Evolutionary conservation across 345 rosid species (phyloP), one percentile per base, ranked within the genome.

Genomic region (Ceriops decandra): DNA sequence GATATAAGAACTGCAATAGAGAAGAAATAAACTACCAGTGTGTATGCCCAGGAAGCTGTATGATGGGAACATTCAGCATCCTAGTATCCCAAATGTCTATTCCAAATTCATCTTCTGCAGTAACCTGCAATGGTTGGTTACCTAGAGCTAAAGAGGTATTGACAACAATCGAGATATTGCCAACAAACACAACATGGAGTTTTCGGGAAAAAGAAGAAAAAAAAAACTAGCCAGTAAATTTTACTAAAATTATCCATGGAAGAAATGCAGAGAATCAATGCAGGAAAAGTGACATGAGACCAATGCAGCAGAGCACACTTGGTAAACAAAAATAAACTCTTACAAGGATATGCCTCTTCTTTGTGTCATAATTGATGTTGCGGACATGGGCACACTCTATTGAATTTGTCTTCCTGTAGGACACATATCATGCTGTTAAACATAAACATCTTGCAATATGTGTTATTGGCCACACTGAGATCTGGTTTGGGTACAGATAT

Each of bases 41-140:
- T 54, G 59, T 54, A 24, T 54, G 59, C 59, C 59, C 59, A 10
- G 59, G 59, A 42, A 54, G 59, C 59, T 54, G 27, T 24, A 21
- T 22, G 17, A 54, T 9, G 59, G 91, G 95, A 74, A 52, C 67
- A 69, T 82, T 86, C 47, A 82, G 81, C 85, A 76, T 91, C 68
- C 97, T 85, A 36, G 87, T 86, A 73, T 89, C 95, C 97, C 97
- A 89, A 63, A 86, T 68, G 62, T 77, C 81, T 79, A 89, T 85
- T 72, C 91, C 91, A 77, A 87, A 81, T 76, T 88, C 92, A 81
- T 89, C 90, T 65, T 85, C 95, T 63, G 88, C 59, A 54, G 59
- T 54, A 24, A 54, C 59, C 59, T 54, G 30, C 4, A 54, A 54
- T 3, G 6, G 16, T 54, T 27, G 28, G 16, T 42, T 42, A 13